These are phyloP conservation scores for Hypoxylon crocopeplum DNA, from an alignment of 495 filamentous ascomycete genomes.

Conservation along the genomic window DNA sequence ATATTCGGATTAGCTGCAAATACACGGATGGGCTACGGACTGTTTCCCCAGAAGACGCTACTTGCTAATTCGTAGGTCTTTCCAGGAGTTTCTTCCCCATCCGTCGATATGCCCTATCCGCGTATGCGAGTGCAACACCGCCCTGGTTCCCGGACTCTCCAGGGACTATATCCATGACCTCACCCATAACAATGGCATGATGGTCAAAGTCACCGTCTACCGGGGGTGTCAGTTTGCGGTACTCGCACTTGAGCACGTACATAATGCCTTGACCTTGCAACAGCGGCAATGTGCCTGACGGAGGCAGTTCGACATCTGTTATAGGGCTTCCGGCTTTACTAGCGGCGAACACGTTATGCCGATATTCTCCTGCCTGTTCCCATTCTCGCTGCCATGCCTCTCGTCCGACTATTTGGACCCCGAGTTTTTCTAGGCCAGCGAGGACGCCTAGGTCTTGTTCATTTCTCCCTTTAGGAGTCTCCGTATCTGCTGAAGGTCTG, in stretches of 20 bases:
- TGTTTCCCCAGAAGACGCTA: not conserved
- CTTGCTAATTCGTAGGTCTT: conserved; percentile 3
- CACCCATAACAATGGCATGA: conserved; percentile 63
- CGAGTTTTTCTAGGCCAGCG: conserved; percentile 36
- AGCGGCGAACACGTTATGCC: not conserved
- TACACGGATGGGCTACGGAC: not conserved
- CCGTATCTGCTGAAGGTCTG: conserved; percentile 6
- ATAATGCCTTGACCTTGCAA: conserved; percentile 49
- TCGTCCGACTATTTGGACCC: conserved; percentile 28
- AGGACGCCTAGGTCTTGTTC: conserved; percentile 32
- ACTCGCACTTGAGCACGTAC: conserved; percentile 50
- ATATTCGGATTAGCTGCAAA: not conserved
- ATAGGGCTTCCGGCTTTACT: not conserved
- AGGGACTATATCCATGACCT: conserved; percentile 53
- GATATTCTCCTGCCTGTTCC: conserved; percentile 16
- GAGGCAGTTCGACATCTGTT: conserved; percentile 7
- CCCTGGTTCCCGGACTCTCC: conserved; percentile 18
- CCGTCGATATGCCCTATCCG: conserved; percentile 51
- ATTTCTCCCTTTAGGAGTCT: too few species aligned
- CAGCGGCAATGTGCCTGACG: conserved; percentile 31
- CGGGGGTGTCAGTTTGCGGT: conserved; percentile 23
- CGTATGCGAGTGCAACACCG: conserved; percentile 49
- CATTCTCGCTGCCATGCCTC: conserved; percentile 27
- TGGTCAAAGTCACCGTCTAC: conserved; percentile 42
- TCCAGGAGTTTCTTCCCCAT: conserved; percentile 40